These are phyloP conservation scores for Suhomyces maxii DNA, from an alignment of 1,139 yeast species.

Conservation along the genomic window DNA sequence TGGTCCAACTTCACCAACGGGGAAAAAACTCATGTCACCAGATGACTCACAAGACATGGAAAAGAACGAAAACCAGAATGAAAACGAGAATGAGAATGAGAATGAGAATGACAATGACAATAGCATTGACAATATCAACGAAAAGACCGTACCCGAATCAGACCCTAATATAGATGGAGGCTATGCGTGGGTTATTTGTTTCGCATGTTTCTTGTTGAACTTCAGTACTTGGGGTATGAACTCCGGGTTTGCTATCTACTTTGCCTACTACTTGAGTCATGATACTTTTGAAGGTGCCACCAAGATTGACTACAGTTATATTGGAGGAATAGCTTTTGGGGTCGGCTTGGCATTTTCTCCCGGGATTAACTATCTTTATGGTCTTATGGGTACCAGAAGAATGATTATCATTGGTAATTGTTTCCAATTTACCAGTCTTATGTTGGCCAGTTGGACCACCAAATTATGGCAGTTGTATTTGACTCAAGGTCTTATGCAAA, in stretches of 20 bases:
- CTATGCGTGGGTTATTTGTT: slow-evolving; percentile 49
- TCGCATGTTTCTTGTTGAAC: slow-evolving; percentile 42
- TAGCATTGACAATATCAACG: too few relatives aligned
- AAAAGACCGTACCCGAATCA: background rate
- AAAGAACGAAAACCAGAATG: background rate
- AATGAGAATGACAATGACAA: background rate
- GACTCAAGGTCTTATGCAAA: slow-evolving; percentile 53
- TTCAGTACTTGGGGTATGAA: slow-evolving; percentile 56
- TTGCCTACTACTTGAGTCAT: slow-evolving; percentile 42
- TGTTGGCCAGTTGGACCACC: slow-evolving; percentile 55
- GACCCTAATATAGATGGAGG: slow-evolving; percentile 38
- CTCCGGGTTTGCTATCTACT: slow-evolving; percentile 54
- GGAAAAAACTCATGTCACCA: background rate
- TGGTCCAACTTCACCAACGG: background rate
- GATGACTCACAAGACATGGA: background rate
- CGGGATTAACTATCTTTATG: slow-evolving; percentile 38
- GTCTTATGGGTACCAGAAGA: slow-evolving; percentile 39
- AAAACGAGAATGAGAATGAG: background rate
- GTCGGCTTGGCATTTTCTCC: slow-evolving; percentile 38
- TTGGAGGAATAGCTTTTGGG: slow-evolving; percentile 47
- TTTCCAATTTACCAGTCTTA: slow-evolving; percentile 50
- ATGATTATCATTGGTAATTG: slow-evolving; percentile 44
- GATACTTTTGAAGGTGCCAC: slow-evolving; percentile 41
- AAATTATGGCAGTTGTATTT: slow-evolving; percentile 54
- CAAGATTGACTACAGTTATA: slow-evolving; percentile 39